phyloP scores from a whole-genome alignment of 257 asterid species.

The Solanum sejunctum region DNA sequence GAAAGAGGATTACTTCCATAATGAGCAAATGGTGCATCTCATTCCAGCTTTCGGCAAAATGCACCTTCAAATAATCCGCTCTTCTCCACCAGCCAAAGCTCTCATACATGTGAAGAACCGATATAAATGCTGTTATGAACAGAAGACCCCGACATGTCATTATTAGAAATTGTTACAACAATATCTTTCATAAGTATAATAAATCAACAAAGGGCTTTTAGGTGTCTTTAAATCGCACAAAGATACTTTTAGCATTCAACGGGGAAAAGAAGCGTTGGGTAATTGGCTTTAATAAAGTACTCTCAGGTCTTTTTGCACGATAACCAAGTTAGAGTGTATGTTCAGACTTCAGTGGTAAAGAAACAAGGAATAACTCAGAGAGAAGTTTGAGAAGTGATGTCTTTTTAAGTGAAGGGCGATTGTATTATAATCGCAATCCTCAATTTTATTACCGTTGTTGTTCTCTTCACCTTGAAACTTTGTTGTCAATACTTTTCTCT shows the following conservation, averaged over 20 bases:
- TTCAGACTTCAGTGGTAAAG: not conserved
- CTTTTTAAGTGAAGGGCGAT: not conserved
- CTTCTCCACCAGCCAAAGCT: conserved; percentile 99
- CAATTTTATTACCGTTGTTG: not conserved
- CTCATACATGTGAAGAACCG: conserved; percentile 93
- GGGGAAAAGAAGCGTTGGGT: not conserved
- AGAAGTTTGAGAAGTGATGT: not conserved
- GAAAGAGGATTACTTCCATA: conserved; percentile 67
- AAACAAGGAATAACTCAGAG: not conserved
- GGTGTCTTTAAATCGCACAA: not conserved
- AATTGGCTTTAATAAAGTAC: not conserved
- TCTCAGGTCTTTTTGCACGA: not conserved
- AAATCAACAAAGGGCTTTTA: not conserved
- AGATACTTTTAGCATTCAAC: not conserved
- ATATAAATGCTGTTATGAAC: conserved; percentile 74
- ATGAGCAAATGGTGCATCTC: conserved; percentile 99
- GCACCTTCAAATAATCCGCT: conserved; percentile 95
- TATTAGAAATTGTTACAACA: not conserved
- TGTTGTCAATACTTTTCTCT: not conserved
- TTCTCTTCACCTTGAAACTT: not conserved
- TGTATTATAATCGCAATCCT: not conserved
- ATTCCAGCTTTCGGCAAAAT: conserved; percentile 99
- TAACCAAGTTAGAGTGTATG: not conserved
- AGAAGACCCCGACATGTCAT: not conserved
- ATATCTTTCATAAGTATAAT: not conserved